Evolutionary conservation across 495 filamentous ascomycete genomes (phyloP), one percentile per base, ranked within the genome.

Genomic region (Baudoinia panamericana): DNA sequence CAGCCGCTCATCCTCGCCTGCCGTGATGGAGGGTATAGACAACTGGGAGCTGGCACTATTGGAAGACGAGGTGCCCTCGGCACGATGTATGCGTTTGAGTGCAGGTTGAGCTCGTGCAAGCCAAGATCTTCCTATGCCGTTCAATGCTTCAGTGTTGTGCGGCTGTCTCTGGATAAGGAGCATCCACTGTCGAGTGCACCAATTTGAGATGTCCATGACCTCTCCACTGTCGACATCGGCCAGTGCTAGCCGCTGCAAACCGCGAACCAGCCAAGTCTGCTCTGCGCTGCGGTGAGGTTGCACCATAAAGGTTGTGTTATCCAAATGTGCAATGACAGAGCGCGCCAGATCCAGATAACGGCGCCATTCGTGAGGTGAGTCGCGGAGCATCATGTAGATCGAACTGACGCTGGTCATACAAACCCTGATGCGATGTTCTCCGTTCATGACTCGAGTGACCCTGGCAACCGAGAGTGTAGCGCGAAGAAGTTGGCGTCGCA

Each of bases 41-140:
- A 25, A 31, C 13, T 22, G 17, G 4, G 39, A 36, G 52, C 55
- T 55, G 25, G 39, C 51, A 38, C 57, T 56, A 21, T 56, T 57
- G 25, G 54, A 51, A 25, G 56, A 56, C 29, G 59, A 53, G 51
- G 51, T 50, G 9, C 59, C 56, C 45, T 71, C 68, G 34, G 62
- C 52, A 18, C 51, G 57, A 38, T 69, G 61, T 27, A 72, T 70
- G 37, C 55, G 60, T 2, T 65, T 58, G 11, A 73, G 58, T 12
- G 52, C 58, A 36, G 60, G 57, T 48, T 73, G 69, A 4, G 69
- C 59, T 40, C 65, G 64, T 26, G 58, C 52, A 2, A 72, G 57
- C 69, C 70, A 73, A 20, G 61, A 58, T 22, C 57, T 53, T 5
- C 68, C 69, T 15, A 72, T 58, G 1, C 64, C 65, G 50, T 54